phyloP scores from a whole-genome alignment of 768 basidiomycete species.

The Mycena maculata region DNA sequence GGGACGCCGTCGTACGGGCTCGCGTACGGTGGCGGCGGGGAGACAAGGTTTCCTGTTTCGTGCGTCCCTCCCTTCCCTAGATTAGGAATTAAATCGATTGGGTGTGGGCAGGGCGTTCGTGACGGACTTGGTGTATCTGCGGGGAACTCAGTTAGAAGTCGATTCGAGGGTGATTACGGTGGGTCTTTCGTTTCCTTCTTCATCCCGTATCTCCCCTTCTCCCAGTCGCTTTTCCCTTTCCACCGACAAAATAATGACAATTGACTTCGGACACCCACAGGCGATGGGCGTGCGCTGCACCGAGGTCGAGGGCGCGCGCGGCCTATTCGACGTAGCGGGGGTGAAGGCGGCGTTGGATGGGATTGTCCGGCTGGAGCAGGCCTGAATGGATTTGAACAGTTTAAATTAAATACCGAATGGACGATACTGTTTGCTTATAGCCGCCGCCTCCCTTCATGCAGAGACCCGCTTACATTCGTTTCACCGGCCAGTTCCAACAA shows the following conservation, averaged over 20 bases:
- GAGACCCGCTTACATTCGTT: too few species aligned
- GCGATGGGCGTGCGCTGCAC: constrained; percentile 70
- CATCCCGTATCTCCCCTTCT: constrained; percentile 1
- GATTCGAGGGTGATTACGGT: constrained; percentile 74
- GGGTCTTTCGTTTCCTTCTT: constrained; percentile 25
- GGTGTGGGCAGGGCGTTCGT: constrained; percentile 66
- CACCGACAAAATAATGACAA: too few species aligned
- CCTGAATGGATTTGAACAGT: too few species aligned
- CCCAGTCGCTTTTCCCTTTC: too few species aligned
- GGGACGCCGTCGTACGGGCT: constrained; percentile 64
- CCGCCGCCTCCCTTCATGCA: too few species aligned
- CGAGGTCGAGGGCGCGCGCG: constrained; percentile 52
- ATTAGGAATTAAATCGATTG: not conserved
- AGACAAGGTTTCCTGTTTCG: constrained; percentile 76
- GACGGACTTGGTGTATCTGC: constrained; percentile 85
- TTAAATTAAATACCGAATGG: too few species aligned
- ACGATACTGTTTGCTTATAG: too few species aligned
- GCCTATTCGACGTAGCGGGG: constrained; percentile 56
- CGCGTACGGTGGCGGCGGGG: constrained; percentile 55
- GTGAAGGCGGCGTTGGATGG: constrained; percentile 57
- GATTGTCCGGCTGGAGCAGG: constrained; percentile 36
- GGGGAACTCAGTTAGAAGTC: constrained; percentile 69
- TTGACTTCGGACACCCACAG: too few species aligned
- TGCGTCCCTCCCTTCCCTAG: constrained; percentile 3
- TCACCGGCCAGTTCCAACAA: too few species aligned